Base-by-base conservation (phyloP, 805 yeast species). In the Kregervanrija fluxuum region DNA sequence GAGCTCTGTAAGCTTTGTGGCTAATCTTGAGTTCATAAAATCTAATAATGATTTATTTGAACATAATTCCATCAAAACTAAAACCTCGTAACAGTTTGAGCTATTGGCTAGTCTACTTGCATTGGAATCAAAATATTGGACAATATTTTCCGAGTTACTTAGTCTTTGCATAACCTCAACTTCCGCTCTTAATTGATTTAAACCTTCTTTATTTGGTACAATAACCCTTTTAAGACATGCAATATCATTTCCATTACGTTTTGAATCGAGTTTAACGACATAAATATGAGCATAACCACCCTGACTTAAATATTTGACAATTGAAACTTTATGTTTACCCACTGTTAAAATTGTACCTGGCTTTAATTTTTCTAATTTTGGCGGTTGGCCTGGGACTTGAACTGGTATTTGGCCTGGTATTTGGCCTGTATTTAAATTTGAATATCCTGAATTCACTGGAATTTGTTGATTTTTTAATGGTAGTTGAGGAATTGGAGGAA, bases 111-210 rank as follows among this genome's bases (percentile, higher is more conserved):
- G 67, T 54, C 95, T 73, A 11, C 95, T 80, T 6, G 99, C 99
- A 66, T 93, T 96, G 3, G 96, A 87, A 62, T 93, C 99, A 42
- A 89, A 85, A 62, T 93, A 93, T 3, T 87, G 80, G 1, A 93
- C 99, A 49, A 93, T 80, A 59, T 82, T 81, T 38, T 75, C 74
- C 51, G 85, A 77, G 8, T 95, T 95, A 49, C 81, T 70, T 32
- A 93, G 70, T 28, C 95, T 71, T 64, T 87, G 85, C 98, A 93
- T 91, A 11, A 97, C 95, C 60, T 93, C 98, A 12, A 93, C 99
- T 62, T 93, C 99, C 35, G 95, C 96, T 49, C 98, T 70, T 41
- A 93, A 69, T 17, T 82, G 75, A 54, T 85, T 87, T 60, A 93
- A 71, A 42, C 84, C 85, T 56, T 80, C 76, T 64, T 93, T 93